Evolutionary conservation across 1,284 basidiomycete species (phyloP), one percentile per base, ranked within the genome.

Genomic region (Porphyrellus sp.): DNA sequence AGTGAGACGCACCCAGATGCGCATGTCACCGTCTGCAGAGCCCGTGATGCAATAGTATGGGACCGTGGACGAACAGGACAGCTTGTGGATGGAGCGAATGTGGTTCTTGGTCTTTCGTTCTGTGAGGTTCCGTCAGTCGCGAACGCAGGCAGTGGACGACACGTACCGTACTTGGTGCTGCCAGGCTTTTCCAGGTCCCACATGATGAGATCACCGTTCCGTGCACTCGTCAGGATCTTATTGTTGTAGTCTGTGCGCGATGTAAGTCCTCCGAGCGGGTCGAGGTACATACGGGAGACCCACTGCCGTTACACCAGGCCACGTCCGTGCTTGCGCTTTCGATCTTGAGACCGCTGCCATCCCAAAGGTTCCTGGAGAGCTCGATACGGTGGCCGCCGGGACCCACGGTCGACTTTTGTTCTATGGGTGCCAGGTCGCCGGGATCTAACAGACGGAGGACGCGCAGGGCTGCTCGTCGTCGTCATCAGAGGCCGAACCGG

Each of bases 171-270:
- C 70, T 89, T 92, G 40, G 77, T 78, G 1, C 74, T 65, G 2
- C 85, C 83, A 38, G 78, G 72, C 67, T 85, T 89, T 59, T 85
- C 81, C 21, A 92, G 63, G 67, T 93, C 91, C 83, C 91, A 93
- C 72, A 93, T 79, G 48, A 92, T 84, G 38, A 93, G 78, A 58
- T 92, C 91, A 1, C 91, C 91, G 58, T 89, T 91, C 8, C 86
- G 77, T 5, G 87, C 87, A 55, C 90, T 91, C 1, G 91, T 93
- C 31, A 92, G 70, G 49, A 94, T 82, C 72, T 93, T 93, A 65
- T 82, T 84, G 61, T 77, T 83, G 70, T 83, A 90, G 12, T 70
- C 91, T 93, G 51, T 15, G 3, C 25, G 35, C 2, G 2, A 38
- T 44, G 38, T 53, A 20, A 46, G 47, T 51, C 16, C 34, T 33